Base-by-base conservation (phyloP, 139 green algal genomes). In the Chlamydomonas sp. region DNA sequence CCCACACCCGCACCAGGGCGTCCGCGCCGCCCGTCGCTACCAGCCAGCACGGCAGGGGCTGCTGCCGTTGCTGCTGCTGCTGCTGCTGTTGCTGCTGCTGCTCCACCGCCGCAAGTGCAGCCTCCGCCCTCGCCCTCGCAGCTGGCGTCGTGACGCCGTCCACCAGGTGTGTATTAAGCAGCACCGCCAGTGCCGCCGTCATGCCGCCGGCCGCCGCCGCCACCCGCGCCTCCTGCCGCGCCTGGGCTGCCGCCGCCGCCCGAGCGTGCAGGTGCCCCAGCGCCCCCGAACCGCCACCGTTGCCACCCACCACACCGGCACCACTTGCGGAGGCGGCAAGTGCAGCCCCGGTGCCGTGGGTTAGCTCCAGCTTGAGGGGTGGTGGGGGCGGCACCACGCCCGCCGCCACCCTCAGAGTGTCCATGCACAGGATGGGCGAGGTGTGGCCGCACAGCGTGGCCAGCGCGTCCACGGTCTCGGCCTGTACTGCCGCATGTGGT, bases 11-110 rank as follows among this genome's bases (percentile, higher is more conserved):
- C 62, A 88, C 84, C n/a, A 83, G 69, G 5, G 75, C 84, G 84
- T 88, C 84, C 15, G 84, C 84, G 75, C 84, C 84, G 15, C 84
- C 84, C 2, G 84, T 88, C 57, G 84, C 84, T n/a, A 83, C 84
- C 75, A 88, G 75, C 75, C 75, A 87, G 63, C 74, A 62, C 2
- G 83, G 83, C 72, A 80, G 73, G n/a, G 49, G 59, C 31, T 59
- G 14, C 83, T 31, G 72, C 62, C 7, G 62, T 49, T 12, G 17
- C 72, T 0, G 83, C 72, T 2, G 83, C 72, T 2, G 83, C 83
- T 1, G 83, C 83, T 0, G 72, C 83, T 7, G 73, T 69, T 0
- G 81, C 67, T 9, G 7, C n/a, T 4, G 8, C 79, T 4, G n/a
- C 4, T 4, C 14, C 10, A 15, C 10, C 18, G 14, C 9, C 16